Percentiles rank a stretch among this genome's conserved stretches.
These are phyloP conservation scores for Penicillium goetzii DNA, from an alignment of 495 filamentous ascomycete genomes.

Conservation along the genomic window DNA sequence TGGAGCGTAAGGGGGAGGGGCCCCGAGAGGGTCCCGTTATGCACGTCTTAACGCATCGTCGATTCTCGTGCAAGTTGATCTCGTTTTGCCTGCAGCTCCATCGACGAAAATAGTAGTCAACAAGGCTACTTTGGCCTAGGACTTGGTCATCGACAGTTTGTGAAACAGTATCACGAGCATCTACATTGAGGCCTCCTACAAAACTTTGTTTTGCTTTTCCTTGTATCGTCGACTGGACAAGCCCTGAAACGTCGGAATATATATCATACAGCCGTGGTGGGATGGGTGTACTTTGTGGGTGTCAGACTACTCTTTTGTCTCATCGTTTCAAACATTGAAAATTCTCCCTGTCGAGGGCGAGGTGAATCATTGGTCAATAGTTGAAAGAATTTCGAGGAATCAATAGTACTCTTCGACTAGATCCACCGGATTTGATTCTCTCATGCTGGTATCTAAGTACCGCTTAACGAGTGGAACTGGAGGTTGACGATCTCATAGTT, in stretches of 20 bases:
- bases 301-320: too few relatives aligned
- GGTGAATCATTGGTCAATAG: too few relatives aligned
- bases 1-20: constrained; percentile 8
- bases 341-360: too few relatives aligned
- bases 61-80: neutral
- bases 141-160: neutral
- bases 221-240: neutral
- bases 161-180: neutral
- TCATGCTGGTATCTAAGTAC: too few relatives aligned
- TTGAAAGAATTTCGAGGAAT: too few relatives aligned
- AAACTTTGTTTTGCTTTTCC: neutral
- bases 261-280: too few relatives aligned
- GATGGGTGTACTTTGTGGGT: too few relatives aligned
- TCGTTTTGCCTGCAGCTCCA: neutral
- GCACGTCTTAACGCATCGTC: constrained; percentile 7
- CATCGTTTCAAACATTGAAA: too few relatives aligned
- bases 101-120: constrained; percentile 8
- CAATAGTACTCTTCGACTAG: too few relatives aligned
- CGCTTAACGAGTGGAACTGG: too few relatives aligned
- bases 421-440: too few relatives aligned
- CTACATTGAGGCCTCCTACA: neutral
- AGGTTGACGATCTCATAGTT: too few relatives aligned
- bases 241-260: neutral
- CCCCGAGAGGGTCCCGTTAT: neutral
- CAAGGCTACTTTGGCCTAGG: neutral